Conservation (phyloP, 2,329 filamentous ascomycete genomes). For the Westerdykella sp. region DNA sequence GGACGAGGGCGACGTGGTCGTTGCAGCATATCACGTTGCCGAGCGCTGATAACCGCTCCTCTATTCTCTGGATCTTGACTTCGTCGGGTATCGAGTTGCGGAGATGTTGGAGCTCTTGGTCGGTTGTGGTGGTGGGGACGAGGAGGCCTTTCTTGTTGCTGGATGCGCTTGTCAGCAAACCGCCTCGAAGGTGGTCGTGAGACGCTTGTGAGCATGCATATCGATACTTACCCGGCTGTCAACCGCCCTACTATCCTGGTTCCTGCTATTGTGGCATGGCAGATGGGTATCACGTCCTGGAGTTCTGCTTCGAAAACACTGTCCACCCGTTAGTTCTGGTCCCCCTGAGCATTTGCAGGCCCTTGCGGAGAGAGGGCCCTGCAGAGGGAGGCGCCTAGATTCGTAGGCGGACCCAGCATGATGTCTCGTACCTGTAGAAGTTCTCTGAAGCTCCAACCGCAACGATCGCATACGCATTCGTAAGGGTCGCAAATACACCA, state of each 20-base stretch:
- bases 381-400: too few species aligned
- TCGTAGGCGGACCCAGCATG: not conserved
- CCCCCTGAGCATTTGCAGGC: not conserved
- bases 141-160: conserved; percentile 95
- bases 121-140: conserved; percentile 90
- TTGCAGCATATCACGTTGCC: conserved; percentile 96
- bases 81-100: conserved; percentile 88
- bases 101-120: conserved; percentile 96
- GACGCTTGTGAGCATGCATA: not conserved
- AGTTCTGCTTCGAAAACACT: conserved; percentile 97
- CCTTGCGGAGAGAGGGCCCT: not conserved
- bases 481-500: conserved; percentile 93
- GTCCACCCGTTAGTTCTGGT: conserved; percentile 15
- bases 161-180: conserved; percentile 3
- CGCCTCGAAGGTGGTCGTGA: not conserved
- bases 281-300: conserved; percentile 94
- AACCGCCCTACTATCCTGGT: conserved; percentile 93
- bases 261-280: conserved; percentile 91
- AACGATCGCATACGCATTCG: conserved; percentile 93
- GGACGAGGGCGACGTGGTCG: conserved; percentile 93
- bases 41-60: conserved; percentile 90
- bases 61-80: conserved; percentile 94
- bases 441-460: conserved; percentile 95
- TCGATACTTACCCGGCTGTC: conserved; percentile 67
- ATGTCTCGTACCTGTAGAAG: conserved; percentile 71